These are phyloP conservation scores for Arctium lappa DNA, from an alignment of 129 eudicot species.

Conservation along the genomic window DNA sequence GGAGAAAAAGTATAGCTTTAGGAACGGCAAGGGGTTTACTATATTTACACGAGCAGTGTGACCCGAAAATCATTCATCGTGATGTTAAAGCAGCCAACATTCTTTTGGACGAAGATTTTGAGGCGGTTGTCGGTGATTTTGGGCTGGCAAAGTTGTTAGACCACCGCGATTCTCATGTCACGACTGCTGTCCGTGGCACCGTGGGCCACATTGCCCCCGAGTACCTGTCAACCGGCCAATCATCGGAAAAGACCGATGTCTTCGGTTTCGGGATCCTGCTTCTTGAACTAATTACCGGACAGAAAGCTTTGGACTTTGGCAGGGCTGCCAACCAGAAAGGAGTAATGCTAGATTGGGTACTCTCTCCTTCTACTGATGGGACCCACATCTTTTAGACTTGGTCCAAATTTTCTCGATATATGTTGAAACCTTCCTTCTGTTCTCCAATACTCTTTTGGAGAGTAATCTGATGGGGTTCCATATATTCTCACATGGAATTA, in stretches of 20 bases:
- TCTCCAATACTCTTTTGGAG: neutral
- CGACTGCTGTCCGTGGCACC: slow-evolving; percentile 95
- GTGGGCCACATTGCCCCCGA: slow-evolving; percentile 98
- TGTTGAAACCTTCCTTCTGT: no score
- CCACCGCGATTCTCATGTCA: slow-evolving; percentile 88
- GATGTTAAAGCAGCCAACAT: slow-evolving; percentile 98
- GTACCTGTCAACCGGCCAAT: slow-evolving; percentile 85
- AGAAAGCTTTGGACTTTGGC: slow-evolving; percentile 87
- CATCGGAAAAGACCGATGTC: slow-evolving; percentile 93
- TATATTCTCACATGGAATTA: no score
- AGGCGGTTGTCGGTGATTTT: slow-evolving; percentile 96
- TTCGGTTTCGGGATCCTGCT: slow-evolving; percentile 92
- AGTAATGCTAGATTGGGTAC: slow-evolving; percentile 90
- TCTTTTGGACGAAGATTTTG: slow-evolving; percentile 91
- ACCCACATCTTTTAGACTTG: neutral
- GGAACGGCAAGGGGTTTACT: slow-evolving; percentile 94
- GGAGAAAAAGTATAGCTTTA: slow-evolving; percentile 79
- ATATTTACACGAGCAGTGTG: slow-evolving; percentile 88
- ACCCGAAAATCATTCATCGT: slow-evolving; percentile 91
- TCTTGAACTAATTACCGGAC: slow-evolving; percentile 87
- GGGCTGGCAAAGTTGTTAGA: slow-evolving; percentile 92
- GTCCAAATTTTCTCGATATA: no score
- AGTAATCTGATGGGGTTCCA: neutral
- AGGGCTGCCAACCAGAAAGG: slow-evolving; percentile 78
- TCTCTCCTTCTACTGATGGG: neutral